Percentiles rank a stretch among this genome's conserved stretches.
Conservation (phyloP, 257 asterid species). For the Vinca minor region DNA sequence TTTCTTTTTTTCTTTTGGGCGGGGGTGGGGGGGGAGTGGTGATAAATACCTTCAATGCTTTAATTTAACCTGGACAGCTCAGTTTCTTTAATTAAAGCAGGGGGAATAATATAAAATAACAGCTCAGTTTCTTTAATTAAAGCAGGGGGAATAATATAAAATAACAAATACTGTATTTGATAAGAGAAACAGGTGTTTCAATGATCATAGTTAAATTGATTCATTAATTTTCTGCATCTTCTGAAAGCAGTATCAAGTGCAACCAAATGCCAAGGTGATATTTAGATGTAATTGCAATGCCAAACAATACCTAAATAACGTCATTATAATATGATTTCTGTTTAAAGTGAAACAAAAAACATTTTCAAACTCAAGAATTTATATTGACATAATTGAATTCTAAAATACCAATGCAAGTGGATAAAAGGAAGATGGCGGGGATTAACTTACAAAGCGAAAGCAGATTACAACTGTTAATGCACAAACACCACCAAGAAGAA, state of each 20-base stretch:
- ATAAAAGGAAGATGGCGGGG: slow-evolving; percentile 10
- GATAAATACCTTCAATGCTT: no score
- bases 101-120: neutral
- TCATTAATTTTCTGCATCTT: no score
- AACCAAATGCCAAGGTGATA: neutral
- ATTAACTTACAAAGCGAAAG: slow-evolving; percentile 85
- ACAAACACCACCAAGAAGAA: slow-evolving; percentile 91
- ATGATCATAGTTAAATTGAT: neutral
- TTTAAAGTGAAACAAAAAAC: no score
- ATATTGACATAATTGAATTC: neutral
- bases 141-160: no score
- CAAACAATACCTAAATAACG: neutral
- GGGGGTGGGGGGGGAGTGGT: no score
- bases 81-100: neutral
- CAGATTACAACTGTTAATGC: slow-evolving; percentile 79
- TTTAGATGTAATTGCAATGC: neutral
- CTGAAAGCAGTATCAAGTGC: neutral
- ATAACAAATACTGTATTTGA: no score
- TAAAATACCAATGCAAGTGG: neutral
- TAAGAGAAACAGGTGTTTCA: no score
- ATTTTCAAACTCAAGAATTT: neutral
- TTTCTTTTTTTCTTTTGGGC: neutral
- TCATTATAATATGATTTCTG: neutral
- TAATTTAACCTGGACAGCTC: neutral
- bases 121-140: no score